Base-by-base conservation (phyloP, 306 rosid species). In the Erythrophleum fordii region DNA sequence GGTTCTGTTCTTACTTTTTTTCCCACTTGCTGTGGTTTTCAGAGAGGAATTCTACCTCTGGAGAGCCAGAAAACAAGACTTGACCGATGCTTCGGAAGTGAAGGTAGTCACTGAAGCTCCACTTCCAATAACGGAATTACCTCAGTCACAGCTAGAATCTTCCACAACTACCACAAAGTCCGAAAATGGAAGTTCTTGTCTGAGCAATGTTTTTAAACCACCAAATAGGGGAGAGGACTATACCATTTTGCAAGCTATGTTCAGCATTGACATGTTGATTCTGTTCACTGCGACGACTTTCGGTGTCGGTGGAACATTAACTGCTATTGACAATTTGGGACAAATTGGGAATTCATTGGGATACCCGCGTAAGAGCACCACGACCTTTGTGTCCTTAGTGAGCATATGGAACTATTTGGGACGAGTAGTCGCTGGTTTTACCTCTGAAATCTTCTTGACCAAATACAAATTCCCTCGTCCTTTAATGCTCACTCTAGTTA, bases 371-470 rank as follows among this genome's bases (percentile, higher is more conserved):
- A 73, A 68, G 6, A 90, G 91, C 75, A 87, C 72, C 60, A 77
- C 89, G 76, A 90, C 94, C 12, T 92, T 92, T 48, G 87, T 92
- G 34, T 88, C 97, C 12, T 88, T 92, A 0, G 90, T 90, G 3
- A 92, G 97, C 72, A 92, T 92, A 46, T 92, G 97, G 97, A 92
- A 92, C 69, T 92, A 88, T 34, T 78, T 90, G 0, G 94, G 97
- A 75, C 80, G 92, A 66, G 92, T 80, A 3, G 22, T 65, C 0
- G 28, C 91, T 0, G 94, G 94, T 7, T 90, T 87, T 42, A 74
- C 70, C 8, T 92, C 97, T 2, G 97, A 90, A 79, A 34, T 75
- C n/a, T 83, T 92, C 29, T 78, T 89, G 41, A 55, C 74, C 31
- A 92, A 90, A 65, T 92, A 83, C 89, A 87, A 73, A 61, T 72